Evolutionary conservation across 306 rosid genomes (phyloP).

Genomic region (Biancaea sappan): DNA sequence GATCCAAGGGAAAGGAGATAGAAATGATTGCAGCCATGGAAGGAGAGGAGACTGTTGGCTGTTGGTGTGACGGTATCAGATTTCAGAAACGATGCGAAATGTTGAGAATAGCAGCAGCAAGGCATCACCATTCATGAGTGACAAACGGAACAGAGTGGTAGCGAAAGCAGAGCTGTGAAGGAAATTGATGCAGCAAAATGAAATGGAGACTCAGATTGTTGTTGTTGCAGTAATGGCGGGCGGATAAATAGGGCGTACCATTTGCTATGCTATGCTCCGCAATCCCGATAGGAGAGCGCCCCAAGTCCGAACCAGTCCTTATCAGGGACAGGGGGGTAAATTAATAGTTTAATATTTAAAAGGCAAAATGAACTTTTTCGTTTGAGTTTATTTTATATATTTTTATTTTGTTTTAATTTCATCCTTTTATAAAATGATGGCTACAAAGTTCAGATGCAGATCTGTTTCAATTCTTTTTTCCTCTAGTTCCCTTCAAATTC

Average conservation of each 20-base stretch:
- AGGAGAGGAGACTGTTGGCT: background rate
- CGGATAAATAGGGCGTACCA: background rate
- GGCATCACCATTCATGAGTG: conserved; percentile 15
- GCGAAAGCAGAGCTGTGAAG: background rate
- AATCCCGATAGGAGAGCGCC: too few relatives aligned
- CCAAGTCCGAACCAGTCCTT: too few relatives aligned
- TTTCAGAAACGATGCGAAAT: background rate
- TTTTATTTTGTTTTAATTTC: too few relatives aligned
- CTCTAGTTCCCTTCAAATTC: too few relatives aligned
- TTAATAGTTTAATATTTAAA: too few relatives aligned
- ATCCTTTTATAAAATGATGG: too few relatives aligned
- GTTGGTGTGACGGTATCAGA: background rate
- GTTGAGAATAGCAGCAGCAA: background rate
- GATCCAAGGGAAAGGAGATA: conserved; percentile 56
- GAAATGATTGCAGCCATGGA: conserved; percentile 66
- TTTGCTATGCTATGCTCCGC: too few relatives aligned
- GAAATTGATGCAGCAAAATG: background rate
- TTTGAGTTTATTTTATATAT: too few relatives aligned
- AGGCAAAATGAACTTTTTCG: too few relatives aligned
- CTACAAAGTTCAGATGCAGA: too few relatives aligned
- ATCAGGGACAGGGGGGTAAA: too few relatives aligned
- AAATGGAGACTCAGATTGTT: background rate
- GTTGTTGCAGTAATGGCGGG: background rate
- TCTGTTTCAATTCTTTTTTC: too few relatives aligned
- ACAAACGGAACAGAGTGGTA: background rate